phyloP scores from a whole-genome alignment of 805 yeast genomes.

The Candida suzukii region DNA sequence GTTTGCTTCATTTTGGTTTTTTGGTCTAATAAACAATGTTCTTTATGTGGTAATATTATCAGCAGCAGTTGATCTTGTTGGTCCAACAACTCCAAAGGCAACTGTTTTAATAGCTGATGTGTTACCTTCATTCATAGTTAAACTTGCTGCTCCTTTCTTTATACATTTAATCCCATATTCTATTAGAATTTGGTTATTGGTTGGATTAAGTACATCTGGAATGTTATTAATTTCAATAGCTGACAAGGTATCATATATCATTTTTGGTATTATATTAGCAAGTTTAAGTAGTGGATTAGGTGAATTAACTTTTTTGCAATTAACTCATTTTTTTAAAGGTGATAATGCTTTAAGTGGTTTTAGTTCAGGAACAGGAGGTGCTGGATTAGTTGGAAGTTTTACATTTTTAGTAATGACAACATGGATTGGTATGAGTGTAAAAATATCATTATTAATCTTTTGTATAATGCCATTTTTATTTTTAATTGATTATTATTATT shows the following conservation, averaged over 20 bases:
- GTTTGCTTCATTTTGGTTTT: conserved; percentile 62
- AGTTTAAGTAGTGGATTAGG: conserved; percentile 86
- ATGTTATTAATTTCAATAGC: conserved; percentile 61
- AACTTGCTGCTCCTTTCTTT: conserved; percentile 72
- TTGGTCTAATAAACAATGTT: conserved; percentile 84
- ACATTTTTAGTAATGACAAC: conserved; percentile 67
- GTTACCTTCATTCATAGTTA: conserved; percentile 69
- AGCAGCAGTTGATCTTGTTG: conserved; percentile 90
- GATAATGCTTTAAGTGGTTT: conserved; percentile 66
- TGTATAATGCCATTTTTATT: conserved; percentile 28
- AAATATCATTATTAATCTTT: conserved; percentile 49
- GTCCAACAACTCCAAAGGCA: conserved; percentile 77
- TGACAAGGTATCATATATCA: conserved; percentile 28
- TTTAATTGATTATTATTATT: conserved; percentile 16
- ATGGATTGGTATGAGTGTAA: conserved; percentile 48
- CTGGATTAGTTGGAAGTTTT: conserved; percentile 83
- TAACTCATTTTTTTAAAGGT: conserved; percentile 65
- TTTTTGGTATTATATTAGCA: conserved; percentile 72
- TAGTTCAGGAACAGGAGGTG: conserved; percentile 95
- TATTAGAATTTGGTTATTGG: conserved; percentile 45
- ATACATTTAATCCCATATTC: conserved; percentile 59
- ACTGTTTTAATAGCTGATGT: conserved; percentile 81
- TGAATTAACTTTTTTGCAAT: conserved; percentile 78
- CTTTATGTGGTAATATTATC: conserved; percentile 86
- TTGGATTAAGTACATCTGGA: conserved; percentile 57